phyloP scores from a whole-genome alignment of 2,329 filamentous ascomycete species.

The Thermothelomyces thermophilus region DNA sequence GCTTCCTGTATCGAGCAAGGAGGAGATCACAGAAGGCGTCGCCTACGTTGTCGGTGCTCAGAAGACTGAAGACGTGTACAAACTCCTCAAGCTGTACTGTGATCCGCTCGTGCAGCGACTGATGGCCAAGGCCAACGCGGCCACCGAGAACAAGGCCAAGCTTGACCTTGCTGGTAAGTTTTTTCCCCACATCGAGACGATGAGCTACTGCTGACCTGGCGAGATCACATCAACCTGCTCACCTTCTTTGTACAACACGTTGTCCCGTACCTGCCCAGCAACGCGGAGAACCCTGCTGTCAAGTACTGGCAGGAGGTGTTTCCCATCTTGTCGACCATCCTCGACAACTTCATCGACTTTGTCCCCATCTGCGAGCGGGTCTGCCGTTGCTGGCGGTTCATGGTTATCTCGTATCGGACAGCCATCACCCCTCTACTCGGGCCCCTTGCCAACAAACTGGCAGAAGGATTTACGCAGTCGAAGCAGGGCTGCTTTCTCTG shows the following conservation, averaged over 20 bases:
- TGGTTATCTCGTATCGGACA: constrained; percentile 92
- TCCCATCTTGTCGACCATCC: constrained; percentile 75
- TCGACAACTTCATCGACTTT: constrained; percentile 81
- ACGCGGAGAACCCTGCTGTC: constrained; percentile 79
- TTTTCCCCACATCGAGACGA: not conserved
- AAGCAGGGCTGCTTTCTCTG: constrained; percentile 97
- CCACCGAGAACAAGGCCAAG: constrained; percentile 75
- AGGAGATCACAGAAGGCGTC: constrained; percentile 94
- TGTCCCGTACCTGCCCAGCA: constrained; percentile 65
- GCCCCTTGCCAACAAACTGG: constrained; percentile 80
- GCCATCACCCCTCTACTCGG: constrained; percentile 81
- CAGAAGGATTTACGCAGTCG: constrained; percentile 75
- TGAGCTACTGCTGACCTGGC: not conserved
- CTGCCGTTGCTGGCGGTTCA: constrained; percentile 92
- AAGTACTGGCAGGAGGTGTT: constrained; percentile 96
- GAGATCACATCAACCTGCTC: constrained; percentile 84
- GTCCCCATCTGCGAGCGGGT: constrained; percentile 87
- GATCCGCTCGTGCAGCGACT: constrained; percentile 82
- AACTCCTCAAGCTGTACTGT: constrained; percentile 83
- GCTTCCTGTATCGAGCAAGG: constrained; percentile 78
- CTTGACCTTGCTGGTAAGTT: constrained; percentile 71
- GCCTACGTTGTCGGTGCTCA: constrained; percentile 86
- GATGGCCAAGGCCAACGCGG: constrained; percentile 80
- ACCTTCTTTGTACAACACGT: constrained; percentile 80
- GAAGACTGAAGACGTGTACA: constrained; percentile 71